Conservation (phyloP, 1,139 yeast genomes). For the Nakaseomyces delphensis region DNA sequence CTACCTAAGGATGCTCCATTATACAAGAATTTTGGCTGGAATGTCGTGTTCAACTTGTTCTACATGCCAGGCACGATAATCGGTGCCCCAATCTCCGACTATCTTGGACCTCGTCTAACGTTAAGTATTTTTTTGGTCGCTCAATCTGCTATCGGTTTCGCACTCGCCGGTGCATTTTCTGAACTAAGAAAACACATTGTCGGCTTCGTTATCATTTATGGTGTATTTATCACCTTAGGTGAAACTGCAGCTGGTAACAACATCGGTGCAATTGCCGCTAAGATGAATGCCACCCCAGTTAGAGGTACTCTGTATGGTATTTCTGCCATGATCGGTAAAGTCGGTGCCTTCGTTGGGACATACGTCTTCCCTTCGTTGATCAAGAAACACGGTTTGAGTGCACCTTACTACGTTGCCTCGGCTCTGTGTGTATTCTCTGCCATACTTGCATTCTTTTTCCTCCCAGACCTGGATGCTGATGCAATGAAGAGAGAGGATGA, state of each 20-base stretch:
- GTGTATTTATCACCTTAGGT: constrained; percentile 77
- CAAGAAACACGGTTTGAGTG: constrained; percentile 40
- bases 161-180: constrained; percentile 68
- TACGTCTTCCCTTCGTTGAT: constrained; percentile 6
- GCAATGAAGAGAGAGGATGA: constrained; percentile 67
- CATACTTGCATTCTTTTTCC: constrained; percentile 51
- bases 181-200: constrained; percentile 53
- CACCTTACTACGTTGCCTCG: constrained; percentile 72
- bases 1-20: constrained; percentile 46
- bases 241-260: constrained; percentile 95
- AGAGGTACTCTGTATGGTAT: constrained; percentile 88
- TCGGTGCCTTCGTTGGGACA: constrained; percentile 81
- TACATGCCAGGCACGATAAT: constrained; percentile 83
- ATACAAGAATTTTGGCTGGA: constrained; percentile 84
- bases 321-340: constrained; percentile 84
- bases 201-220: constrained; percentile 76
- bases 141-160: constrained; percentile 77
- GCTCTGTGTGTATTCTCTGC: constrained; percentile 65
- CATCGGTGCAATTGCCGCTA: constrained; percentile 79
- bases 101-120: constrained; percentile 79
- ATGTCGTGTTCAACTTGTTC: constrained; percentile 76
- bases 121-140: constrained; percentile 55
- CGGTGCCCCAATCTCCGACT: constrained; percentile 80
- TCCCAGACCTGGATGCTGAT: constrained; percentile 72
- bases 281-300: constrained; percentile 76